Percentiles rank a stretch among this genome's conserved stretches.
Evolutionary conservation across 805 yeast genomes (phyloP).

Genomic region (Saccharomycopsis sp.): DNA sequence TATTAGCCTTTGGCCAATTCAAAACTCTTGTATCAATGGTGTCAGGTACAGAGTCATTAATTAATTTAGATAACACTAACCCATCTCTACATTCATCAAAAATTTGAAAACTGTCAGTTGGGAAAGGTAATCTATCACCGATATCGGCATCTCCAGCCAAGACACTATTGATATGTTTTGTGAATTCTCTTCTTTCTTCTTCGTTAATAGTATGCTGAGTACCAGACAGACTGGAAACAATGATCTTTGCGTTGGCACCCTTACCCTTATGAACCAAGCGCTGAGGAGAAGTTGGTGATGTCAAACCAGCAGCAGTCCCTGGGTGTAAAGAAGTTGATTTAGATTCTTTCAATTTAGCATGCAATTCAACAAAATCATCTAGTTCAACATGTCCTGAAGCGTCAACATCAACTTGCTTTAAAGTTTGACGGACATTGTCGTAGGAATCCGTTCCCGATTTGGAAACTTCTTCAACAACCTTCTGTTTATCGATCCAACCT

Average conservation of each 20-base stretch:
- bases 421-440: conserved; percentile 89
- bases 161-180: conserved; percentile 90
- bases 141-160: conserved; percentile 82
- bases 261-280: conserved; percentile 41
- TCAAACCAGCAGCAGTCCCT: conserved; percentile 26
- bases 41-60: conserved; percentile 96
- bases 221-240: conserved; percentile 77
- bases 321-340: conserved; percentile 25
- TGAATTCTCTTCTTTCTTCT: conserved; percentile 93
- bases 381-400: conserved; percentile 96
- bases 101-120: conserved; percentile 88
- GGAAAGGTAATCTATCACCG: conserved; percentile 82
- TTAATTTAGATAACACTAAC: conserved; percentile 81
- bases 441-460: conserved; percentile 74
- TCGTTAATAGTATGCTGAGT: conserved; percentile 95
- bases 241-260: conserved; percentile 65
- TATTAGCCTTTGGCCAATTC: conserved; percentile 77
- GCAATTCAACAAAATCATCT: conserved; percentile 85
- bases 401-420: conserved; percentile 86
- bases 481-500: conserved; percentile 92
- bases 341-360: conserved; percentile 67
- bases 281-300: conserved; percentile 11
- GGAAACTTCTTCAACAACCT: conserved; percentile 77
- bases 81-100: conserved; percentile 98
- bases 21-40: conserved; percentile 97